phyloP scores from a whole-genome alignment of 2,329 filamentous ascomycete species.

The Aureobasidium lini region DNA sequence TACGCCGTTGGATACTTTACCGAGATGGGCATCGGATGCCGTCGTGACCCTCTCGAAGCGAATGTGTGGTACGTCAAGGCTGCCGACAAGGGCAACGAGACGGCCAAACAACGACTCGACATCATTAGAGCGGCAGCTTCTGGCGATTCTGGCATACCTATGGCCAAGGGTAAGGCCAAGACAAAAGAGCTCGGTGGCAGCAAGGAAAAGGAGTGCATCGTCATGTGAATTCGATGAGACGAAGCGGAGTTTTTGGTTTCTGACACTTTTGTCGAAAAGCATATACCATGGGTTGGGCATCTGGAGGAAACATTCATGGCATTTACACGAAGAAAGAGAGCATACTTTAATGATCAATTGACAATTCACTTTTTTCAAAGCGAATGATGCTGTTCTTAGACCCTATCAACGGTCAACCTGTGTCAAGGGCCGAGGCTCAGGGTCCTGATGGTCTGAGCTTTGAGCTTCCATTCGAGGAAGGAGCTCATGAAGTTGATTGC shows the following conservation, averaged over 20 bases:
- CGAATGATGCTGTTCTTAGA: too few relatives aligned
- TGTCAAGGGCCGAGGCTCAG: not conserved
- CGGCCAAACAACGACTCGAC: conserved; percentile 76
- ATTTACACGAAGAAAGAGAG: not conserved
- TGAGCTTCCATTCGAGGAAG: not conserved
- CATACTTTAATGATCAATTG: not conserved
- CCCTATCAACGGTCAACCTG: too few relatives aligned
- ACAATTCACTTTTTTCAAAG: not conserved
- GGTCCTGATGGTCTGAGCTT: not conserved
- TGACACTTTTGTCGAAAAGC: not conserved
- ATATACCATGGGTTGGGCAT: not conserved
- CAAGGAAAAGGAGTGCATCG: conserved; percentile 19
- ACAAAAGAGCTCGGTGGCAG: conserved; percentile 24
- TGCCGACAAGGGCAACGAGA: conserved; percentile 82
- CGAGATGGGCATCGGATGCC: conserved; percentile 95
- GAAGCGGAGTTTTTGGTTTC: not conserved
- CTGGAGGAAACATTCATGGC: not conserved
- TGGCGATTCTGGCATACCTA: conserved; percentile 36
- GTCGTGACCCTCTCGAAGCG: conserved; percentile 87
- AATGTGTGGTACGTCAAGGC: conserved; percentile 98
- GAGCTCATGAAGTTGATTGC: not conserved
- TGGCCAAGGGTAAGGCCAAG: conserved; percentile 27
- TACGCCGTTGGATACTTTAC: conserved; percentile 97
- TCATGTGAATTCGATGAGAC: conserved; percentile 16
- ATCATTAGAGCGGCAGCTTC: conserved; percentile 72